Base-by-base conservation (phyloP, 2,329 filamentous ascomycete genomes). In the Aureobasidium leucospermi region DNA sequence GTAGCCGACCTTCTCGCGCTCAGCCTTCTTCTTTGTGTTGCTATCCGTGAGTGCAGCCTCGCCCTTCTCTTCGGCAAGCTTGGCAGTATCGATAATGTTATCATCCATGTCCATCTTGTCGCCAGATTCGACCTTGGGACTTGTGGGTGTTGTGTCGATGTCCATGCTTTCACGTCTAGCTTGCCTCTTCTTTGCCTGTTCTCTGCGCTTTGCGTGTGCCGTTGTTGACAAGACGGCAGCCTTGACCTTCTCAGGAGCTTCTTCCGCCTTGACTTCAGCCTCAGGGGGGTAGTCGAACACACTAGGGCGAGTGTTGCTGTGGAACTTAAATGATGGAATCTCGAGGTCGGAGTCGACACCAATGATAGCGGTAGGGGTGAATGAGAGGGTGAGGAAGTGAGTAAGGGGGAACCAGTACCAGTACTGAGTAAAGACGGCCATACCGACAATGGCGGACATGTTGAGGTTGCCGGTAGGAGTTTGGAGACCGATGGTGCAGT, bases 331-430 rank as follows among this genome's bases (percentile, higher is more conserved):
- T 70, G 86, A 87, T 19, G 95, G 91, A 58, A 96, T 90, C 68
- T 96, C 90, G 13, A 99, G 82, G 69, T 96, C 90, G 69, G 95
- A 88, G 71, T 99, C 92, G 29, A 99, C 85, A 62, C 89, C 93
- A 67, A 97, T 96, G 69, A 99, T 89, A 1, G 94, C 89, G 1
- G 95, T 99, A 1, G 94, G 94, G n/a, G 90, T 91, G 76, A 99
- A 97, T 69, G 90, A 92, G 63, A 99, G 81, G 0, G 93, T 95
- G 60, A 99, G 75, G 84, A 99, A 99, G 76, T 99, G 94, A 32
- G 94, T 96, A 68, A 97, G 88, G 62, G 94, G 94, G 84, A 99
- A 99, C 94, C 94, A 99, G 79, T 99, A 99, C 94, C 94, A 99
- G 79, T 99, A 99, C 73, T 99, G 94, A 8, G 92, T 96, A 76